These are phyloP conservation scores for Mycena amicta DNA, from an alignment of 768 basidiomycete species.

Conservation along the genomic window DNA sequence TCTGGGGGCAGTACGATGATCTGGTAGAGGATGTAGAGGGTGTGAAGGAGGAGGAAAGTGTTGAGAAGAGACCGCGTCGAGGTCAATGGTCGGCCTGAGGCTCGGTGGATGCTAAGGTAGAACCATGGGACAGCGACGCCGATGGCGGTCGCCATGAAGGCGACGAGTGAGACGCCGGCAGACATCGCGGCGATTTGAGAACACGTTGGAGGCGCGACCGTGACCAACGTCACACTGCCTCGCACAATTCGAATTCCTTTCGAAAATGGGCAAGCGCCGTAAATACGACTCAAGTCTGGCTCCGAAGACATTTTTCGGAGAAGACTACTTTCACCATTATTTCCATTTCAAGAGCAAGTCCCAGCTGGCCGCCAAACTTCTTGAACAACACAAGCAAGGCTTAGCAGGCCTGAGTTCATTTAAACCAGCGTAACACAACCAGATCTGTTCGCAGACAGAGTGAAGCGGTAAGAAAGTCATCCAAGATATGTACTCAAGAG, in stretches of 20 bases:
- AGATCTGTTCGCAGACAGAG: too few species aligned
- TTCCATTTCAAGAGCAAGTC: too few species aligned
- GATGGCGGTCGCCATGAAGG: constrained; percentile 9
- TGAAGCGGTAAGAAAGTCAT: too few species aligned
- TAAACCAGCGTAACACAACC: too few species aligned
- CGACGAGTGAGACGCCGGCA: constrained; percentile 18
- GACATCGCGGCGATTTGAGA: constrained; percentile 15
- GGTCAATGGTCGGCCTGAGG: constrained; percentile 13
- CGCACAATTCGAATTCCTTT: neutral
- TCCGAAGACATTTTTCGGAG: too few species aligned
- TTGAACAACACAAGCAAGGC: too few species aligned
- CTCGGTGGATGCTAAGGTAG: constrained; percentile 16
- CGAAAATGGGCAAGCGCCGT: neutral
- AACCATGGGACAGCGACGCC: constrained; percentile 18
- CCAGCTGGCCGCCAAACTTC: too few species aligned
- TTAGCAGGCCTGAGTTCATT: too few species aligned
- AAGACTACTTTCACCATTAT: too few species aligned
- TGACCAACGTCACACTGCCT: neutral
- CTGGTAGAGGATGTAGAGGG: constrained; percentile 49
- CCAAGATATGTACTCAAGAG: too few species aligned
- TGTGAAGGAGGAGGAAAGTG: constrained; percentile 49
- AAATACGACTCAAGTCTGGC: neutral
- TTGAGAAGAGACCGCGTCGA: constrained; percentile 33
- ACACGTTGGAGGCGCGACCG: neutral
- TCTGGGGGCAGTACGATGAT: constrained; percentile 52